Conservation (phyloP, 2,329 filamentous ascomycete genomes). For the Trichoderma breve region DNA sequence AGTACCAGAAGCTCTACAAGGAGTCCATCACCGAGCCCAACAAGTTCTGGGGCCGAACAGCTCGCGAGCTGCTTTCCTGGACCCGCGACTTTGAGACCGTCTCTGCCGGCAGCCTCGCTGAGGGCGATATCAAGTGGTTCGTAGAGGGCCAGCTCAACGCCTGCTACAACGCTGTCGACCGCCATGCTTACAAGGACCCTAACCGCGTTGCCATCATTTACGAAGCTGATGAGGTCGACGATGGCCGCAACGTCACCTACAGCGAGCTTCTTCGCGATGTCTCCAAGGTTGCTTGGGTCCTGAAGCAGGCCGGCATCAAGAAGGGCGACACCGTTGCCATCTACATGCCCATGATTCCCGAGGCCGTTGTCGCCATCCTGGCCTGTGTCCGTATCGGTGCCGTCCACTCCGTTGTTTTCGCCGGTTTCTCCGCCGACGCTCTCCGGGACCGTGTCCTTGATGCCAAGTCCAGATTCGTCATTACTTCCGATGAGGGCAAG, state of each 20-base stretch:
- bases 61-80: constrained; percentile 88
- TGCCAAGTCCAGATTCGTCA: constrained; percentile 86
- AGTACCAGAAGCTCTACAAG: constrained; percentile 67
- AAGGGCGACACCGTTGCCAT: constrained; percentile 97
- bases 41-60: constrained; percentile 84
- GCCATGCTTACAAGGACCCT: constrained; percentile 92
- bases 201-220: constrained; percentile 96
- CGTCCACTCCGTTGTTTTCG: constrained; percentile 95
- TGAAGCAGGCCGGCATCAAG: constrained; percentile 93
- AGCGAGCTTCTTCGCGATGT: constrained; percentile 91
- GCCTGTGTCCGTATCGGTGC: constrained; percentile 91
- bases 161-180: constrained; percentile 95
- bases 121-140: constrained; percentile 93
- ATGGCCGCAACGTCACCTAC: constrained; percentile 89
- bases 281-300: constrained; percentile 77
- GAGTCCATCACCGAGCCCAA: constrained; percentile 88
- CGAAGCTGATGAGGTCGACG: constrained; percentile 86
- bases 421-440: constrained; percentile 95
- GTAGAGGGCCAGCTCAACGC: constrained; percentile 91
- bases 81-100: constrained; percentile 90
- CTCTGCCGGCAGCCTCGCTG: constrained; percentile 67
- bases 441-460: constrained; percentile 93
- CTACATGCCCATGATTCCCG: constrained; percentile 98
- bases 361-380: constrained; percentile 86
- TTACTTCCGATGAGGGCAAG: constrained; percentile 96